Conservation (phyloP, 352 stramenopile genomes). For the Pythium brassicae region DNA sequence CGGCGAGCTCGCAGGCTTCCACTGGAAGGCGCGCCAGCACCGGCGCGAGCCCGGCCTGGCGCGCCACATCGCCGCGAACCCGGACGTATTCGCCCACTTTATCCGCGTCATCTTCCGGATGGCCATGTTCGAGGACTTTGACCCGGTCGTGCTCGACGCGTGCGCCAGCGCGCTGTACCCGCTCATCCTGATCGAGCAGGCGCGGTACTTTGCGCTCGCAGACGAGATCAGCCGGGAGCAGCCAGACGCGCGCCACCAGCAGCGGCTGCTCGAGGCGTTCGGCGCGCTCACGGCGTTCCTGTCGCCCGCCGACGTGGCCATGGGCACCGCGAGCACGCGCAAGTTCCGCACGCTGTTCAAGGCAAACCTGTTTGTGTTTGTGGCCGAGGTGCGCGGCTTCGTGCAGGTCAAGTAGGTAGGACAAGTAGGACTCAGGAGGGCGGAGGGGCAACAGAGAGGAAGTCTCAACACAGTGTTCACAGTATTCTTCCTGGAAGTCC, state of each 20-base stretch:
- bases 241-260: constrained; percentile 31
- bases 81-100: constrained; percentile 67
- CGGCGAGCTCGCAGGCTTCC: constrained; percentile 64
- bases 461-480: background rate
- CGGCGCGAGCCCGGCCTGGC: constrained; percentile 41
- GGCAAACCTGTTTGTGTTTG: constrained; percentile 76
- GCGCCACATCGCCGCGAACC: constrained; percentile 37
- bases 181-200: constrained; percentile 77
- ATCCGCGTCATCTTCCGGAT: constrained; percentile 77
- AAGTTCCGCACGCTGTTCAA: constrained; percentile 79
- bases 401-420: constrained; percentile 66
- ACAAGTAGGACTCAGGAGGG: no score
- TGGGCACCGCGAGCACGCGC: constrained; percentile 50
- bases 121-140: constrained; percentile 78
- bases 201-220: constrained; percentile 59
- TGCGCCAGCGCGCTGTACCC: constrained; percentile 69
- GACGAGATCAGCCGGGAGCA: constrained; percentile 66
- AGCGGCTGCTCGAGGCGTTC: constrained; percentile 60
- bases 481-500: no score
- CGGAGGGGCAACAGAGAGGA: no score
- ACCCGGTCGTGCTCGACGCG: constrained; percentile 64
- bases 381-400: constrained; percentile 76
- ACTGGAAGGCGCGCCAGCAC: constrained; percentile 57
- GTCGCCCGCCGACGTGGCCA: constrained; percentile 51
- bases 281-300: constrained; percentile 65